Base-by-base conservation (phyloP, 139 green algal genomes). In the Pleodorina starrii region DNA sequence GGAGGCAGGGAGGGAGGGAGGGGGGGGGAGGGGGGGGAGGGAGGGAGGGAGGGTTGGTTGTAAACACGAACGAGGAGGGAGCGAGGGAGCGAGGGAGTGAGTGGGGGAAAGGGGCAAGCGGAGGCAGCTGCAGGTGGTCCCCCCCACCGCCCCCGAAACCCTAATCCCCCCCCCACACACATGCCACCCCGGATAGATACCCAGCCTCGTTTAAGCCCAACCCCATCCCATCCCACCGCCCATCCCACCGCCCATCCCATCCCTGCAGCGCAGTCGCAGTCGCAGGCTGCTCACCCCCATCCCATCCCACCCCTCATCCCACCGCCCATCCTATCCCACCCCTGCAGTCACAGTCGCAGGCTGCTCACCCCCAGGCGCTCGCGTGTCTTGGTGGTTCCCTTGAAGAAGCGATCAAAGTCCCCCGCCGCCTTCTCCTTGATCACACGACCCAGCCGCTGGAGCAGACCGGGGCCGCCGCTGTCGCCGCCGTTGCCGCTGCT, bases 381-480 rank as follows among this genome's bases (percentile, higher is more conserved):
- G 5, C 97, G 85, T 19, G 97, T 99, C 90, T 99, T 99, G 12
- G 79, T 93, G 5, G 97, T 97, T n/a, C 97, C 97, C 83, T 97
- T 96, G 76, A 98, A 95, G 46, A 99, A 94, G 16, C 93, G 92
- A 14, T 98, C 95, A 73, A 97, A 91, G 88, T 99, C 97, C 2
- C 94, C 94, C 2, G 91, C 84, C 10, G 96, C 97, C 91, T 99
- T 99, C 88, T 99, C 97, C 71, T 96, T 96, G n/a, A 99, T 86
- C 16, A 99, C 96, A 0, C 96, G 92, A 0, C 95, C 96, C 3
- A 98, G 87, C 86, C 97, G 97, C 76, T 93, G 87, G 35, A 96
- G 78, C 19, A 96, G 38, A 12, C 68, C 60, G 2, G 91, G 80
- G 43, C 82, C 82, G 38, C 48, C 48, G 27, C 6, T 46, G 44